Evolutionary conservation across 345 rosid species (phyloP).

Genomic region (Boechera divaricarpa): DNA sequence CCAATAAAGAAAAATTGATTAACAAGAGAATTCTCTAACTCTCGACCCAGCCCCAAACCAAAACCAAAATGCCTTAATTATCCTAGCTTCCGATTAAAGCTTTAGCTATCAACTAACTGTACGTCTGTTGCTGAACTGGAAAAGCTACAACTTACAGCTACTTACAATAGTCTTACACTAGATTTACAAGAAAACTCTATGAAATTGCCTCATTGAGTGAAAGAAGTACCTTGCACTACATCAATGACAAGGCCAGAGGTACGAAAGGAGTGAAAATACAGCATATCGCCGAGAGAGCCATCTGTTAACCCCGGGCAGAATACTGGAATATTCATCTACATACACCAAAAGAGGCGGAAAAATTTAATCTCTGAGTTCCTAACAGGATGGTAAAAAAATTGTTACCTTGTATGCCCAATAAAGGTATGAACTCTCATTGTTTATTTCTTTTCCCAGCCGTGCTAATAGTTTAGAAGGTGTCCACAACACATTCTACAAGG

Average conservation of each 20-base stretch:
- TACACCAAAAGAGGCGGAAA: slow-evolving; percentile 6
- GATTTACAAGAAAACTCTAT: neutral
- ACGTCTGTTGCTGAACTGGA: neutral
- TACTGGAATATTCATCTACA: slow-evolving; percentile 89
- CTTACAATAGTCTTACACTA: slow-evolving; percentile 13
- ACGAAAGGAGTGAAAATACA: slow-evolving; percentile 83
- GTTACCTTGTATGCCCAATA: slow-evolving; percentile 94
- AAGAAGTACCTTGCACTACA: slow-evolving; percentile 65
- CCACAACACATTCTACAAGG: slow-evolving; percentile 69
- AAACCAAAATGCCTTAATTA: slow-evolving; percentile 4
- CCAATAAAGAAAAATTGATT: neutral
- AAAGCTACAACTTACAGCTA: neutral
- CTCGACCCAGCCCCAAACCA: neutral
- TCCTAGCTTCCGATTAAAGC: neutral
- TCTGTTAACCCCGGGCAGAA: slow-evolving; percentile 94
- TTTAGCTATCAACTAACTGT: neutral
- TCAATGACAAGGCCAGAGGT: slow-evolving; percentile 68
- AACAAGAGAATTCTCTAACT: neutral
- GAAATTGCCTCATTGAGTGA: neutral
- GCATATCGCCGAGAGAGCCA: slow-evolving; percentile 96
- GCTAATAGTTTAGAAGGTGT: slow-evolving; percentile 87
- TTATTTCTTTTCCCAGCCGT: slow-evolving; percentile 87
- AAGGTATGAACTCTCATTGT: slow-evolving; percentile 81
- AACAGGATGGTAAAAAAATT: neutral
- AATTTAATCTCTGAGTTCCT: neutral